Evolutionary conservation across 23 red algal genomes (phyloP).

Genomic region (Agarophyton chilense): DNA sequence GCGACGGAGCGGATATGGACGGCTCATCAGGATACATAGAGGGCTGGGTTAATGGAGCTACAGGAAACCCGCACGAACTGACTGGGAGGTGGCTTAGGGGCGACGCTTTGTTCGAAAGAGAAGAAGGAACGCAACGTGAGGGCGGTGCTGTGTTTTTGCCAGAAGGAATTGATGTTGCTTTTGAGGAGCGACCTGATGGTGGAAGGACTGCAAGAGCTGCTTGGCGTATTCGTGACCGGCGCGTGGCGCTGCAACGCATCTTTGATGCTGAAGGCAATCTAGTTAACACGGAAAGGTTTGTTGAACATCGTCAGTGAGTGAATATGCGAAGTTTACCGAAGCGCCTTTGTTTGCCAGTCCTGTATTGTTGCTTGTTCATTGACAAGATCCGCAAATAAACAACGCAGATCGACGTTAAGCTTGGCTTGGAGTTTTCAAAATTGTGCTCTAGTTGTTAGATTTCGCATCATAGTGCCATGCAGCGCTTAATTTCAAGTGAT

Average conservation of each 20-base stretch:
- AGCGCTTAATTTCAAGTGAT: not conserved
- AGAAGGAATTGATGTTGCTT: conserved; percentile 46
- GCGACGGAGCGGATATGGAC: conserved; percentile 69
- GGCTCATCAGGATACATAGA: conserved; percentile 62
- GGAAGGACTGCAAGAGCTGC: conserved; percentile 33
- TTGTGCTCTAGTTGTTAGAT: not conserved
- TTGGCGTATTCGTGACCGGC: conserved; percentile 41
- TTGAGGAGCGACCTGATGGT: conserved; percentile 20
- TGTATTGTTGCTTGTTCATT: not conserved
- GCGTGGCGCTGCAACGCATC: conserved; percentile 45
- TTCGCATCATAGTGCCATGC: not conserved
- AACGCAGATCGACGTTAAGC: not conserved
- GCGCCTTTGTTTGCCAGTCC: not conserved
- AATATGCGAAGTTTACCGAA: too few species aligned
- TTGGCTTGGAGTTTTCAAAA: not conserved
- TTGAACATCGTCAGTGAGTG: conserved; percentile 27
- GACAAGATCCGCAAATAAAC: not conserved
- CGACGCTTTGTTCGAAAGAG: conserved; percentile 11
- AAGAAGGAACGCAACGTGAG: not conserved
- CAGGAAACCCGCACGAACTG: conserved; percentile 9
- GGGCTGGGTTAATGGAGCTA: conserved; percentile 42
- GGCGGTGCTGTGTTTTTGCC: conserved; percentile 40
- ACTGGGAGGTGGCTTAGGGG: conserved; percentile 44
- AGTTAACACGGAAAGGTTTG: conserved; percentile 6
- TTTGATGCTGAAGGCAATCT: conserved; percentile 50